These are phyloP conservation scores for Allantophomopsis cytisporea DNA, from an alignment of 2,329 filamentous ascomycete genomes.

Conservation along the genomic window DNA sequence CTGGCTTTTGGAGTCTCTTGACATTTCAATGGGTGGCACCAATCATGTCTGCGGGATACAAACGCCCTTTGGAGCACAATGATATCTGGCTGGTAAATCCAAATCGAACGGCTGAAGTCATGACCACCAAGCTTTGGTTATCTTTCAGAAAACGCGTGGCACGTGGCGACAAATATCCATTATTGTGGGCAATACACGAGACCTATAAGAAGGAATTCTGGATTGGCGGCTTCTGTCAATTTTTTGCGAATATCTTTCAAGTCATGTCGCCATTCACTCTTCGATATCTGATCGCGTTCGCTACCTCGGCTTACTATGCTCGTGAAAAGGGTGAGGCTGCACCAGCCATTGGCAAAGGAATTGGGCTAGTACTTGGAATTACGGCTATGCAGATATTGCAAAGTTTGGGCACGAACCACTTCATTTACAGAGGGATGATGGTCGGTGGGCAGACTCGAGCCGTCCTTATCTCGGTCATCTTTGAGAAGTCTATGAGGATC, in stretches of 20 bases:
- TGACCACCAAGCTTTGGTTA: conserved; percentile 51
- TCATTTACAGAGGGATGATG: conserved; percentile 86
- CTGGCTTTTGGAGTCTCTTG: conserved; percentile 59
- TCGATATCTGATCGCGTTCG: conserved; percentile 77
- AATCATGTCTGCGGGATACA: conserved; percentile 78
- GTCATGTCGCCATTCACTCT: conserved; percentile 77
- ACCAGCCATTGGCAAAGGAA: conserved; percentile 60
- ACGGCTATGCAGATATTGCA: conserved; percentile 76
- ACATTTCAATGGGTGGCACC: conserved; percentile 87
- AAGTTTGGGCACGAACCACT: conserved; percentile 74
- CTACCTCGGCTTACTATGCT: conserved; percentile 64
- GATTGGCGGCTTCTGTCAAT: conserved; percentile 65
- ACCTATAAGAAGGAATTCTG: conserved; percentile 77
- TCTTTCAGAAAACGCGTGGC: conserved; percentile 58
- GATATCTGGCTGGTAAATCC: conserved; percentile 90
- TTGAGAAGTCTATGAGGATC: conserved; percentile 83
- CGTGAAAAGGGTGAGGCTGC: conserved; percentile 30
- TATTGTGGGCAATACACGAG: conserved; percentile 74
- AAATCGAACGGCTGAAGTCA: conserved; percentile 53
- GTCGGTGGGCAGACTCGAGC: conserved; percentile 74
- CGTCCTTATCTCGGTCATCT: conserved; percentile 74
- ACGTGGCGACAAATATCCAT: conserved; percentile 56
- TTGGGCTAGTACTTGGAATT: conserved; percentile 76
- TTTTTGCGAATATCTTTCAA: conserved; percentile 61
- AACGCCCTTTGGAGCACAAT: conserved; percentile 65